These are phyloP conservation scores for Aspergillus ochraceoroseus DNA, from an alignment of 2,329 filamentous ascomycete genomes.

Conservation along the genomic window DNA sequence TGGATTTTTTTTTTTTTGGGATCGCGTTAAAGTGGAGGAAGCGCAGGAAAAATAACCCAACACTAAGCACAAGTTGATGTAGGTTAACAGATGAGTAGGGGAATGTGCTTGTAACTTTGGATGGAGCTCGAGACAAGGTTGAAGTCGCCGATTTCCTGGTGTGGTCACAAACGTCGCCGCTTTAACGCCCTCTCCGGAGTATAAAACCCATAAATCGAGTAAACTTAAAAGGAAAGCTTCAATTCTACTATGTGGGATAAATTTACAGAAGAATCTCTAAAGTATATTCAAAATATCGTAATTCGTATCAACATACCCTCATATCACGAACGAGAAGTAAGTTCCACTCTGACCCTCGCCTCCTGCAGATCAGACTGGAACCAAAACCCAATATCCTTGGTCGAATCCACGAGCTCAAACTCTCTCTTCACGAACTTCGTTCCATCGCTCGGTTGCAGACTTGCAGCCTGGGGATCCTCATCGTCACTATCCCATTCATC, in stretches of 20 bases:
- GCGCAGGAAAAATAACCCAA: no score
- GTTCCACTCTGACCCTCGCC: conserved; percentile 66
- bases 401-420: conserved; percentile 72
- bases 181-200: background rate
- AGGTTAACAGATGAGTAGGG: background rate
- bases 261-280: no score
- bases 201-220: no score
- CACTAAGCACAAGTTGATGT: background rate
- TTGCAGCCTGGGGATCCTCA: conserved; percentile 23
- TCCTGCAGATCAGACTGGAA: conserved; percentile 62
- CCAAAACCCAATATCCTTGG: conserved; percentile 75
- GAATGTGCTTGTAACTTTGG: background rate
- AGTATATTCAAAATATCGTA: background rate
- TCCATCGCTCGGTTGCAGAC: conserved; percentile 37
- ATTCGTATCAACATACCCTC: background rate
- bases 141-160: background rate
- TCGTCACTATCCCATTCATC: conserved; percentile 44
- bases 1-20: background rate
- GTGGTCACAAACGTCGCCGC: background rate
- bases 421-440: conserved; percentile 68
- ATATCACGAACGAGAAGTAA: conserved; percentile 7
- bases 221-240: no score
- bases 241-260: no score
- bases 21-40: no score
- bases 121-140: background rate